These are phyloP conservation scores for Bisporella sp. DNA, from an alignment of 2,329 filamentous ascomycete genomes.

Conservation along the genomic window DNA sequence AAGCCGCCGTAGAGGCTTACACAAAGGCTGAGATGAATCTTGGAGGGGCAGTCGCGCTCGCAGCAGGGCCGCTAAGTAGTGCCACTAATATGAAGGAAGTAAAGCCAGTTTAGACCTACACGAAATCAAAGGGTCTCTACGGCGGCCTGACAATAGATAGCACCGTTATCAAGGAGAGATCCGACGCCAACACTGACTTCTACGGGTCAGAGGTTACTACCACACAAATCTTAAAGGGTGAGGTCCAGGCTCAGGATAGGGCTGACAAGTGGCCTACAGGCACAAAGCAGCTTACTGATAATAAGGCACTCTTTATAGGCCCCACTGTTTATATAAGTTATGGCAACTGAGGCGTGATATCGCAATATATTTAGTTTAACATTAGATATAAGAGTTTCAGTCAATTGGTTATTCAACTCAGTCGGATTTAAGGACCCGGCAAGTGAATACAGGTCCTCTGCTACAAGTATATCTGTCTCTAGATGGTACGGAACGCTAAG, in stretches of 20 bases:
- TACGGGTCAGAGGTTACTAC: constrained; percentile 6
- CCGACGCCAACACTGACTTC: constrained; percentile 7
- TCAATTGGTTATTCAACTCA: too few relatives aligned
- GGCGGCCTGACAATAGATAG: constrained; percentile 40
- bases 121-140: constrained; percentile 60
- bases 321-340: neutral
- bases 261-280: constrained; percentile 3
- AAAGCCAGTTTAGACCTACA: constrained; percentile 52
- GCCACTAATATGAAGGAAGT: constrained; percentile 17
- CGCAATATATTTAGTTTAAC: too few relatives aligned
- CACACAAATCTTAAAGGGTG: constrained; percentile 7
- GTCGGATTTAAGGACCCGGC: too few relatives aligned
- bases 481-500: too few relatives aligned
- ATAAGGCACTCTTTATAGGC: too few relatives aligned
- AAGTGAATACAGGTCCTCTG: too few relatives aligned
- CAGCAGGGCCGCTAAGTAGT: constrained; percentile 53
- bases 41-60: constrained; percentile 71
- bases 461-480: too few relatives aligned
- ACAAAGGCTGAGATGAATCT: constrained; percentile 68
- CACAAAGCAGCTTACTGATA: constrained; percentile 5
- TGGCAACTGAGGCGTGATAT: too few relatives aligned
- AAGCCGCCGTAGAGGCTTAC: constrained; percentile 69
- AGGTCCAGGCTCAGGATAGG: neutral
- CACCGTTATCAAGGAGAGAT: constrained; percentile 8
- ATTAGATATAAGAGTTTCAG: too few relatives aligned